Base-by-base conservation (phyloP, 169 alveolate species). In the Eimeria sp. region DNA sequence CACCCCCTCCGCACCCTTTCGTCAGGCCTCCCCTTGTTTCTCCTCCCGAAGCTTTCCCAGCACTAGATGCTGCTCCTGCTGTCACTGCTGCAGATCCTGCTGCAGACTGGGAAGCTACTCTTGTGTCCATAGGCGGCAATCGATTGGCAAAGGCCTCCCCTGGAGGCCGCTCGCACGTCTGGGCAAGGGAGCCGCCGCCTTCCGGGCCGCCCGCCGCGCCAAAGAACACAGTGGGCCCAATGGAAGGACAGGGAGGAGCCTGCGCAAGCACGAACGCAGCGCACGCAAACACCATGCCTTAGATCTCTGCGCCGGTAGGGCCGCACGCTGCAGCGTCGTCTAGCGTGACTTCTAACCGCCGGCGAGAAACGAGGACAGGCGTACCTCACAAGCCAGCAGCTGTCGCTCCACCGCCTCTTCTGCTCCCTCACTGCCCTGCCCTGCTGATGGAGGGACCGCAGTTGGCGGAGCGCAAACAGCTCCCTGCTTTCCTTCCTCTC, bases 1-100 rank as follows among this genome's bases (percentile, higher is more conserved):
- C 88, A 13, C 14, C 54, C 18, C 22, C 63, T 7, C 70, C 43
- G 45, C 72, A 6, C 3, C 43, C 67, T 49, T 0, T 49, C 43
- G 51, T 5, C 57, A 57, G 57, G 34, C 27, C 20, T 72, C 83
- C 57, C 20, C 86, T 27, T 5, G 10, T 58, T 34, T 9, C 47
- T 47, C 45, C 89, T 49, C 58, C 89, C 20, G 63, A 14, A 16
- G 6, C 91, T 83, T 75, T 11, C 43, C 58, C 92, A n/a, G 14
- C 92, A 57, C 16, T 78, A n/a, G 61, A 75, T 58, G 76, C 92
- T 84, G 75, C 92, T 51, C 78, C 51, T 54, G 78, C 58, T 82
- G 89, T n/a, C 5, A 25, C 84, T 73, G 58, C 58, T 45, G 84
- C 54, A 40, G 58, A 7, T 73, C 49, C 84, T 45, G 84, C n/a